Evolutionary conservation across 176 grass and related monocot species (phyloP).

Genomic region (Phragmites australis): DNA sequence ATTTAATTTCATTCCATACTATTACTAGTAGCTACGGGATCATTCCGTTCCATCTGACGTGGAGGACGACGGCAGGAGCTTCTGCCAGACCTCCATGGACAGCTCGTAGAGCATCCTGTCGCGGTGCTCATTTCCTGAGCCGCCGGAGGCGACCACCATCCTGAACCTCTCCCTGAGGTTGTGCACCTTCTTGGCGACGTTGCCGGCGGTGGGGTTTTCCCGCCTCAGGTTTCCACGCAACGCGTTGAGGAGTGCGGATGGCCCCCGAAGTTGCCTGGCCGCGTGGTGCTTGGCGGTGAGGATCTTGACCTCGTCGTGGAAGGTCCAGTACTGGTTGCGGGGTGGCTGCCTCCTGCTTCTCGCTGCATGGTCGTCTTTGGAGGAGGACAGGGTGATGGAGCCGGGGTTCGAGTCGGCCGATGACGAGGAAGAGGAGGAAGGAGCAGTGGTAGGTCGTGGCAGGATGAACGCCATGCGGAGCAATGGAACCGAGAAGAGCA

Average conservation of each 20-base stretch:
- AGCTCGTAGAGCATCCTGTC: background rate
- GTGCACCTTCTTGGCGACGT: background rate
- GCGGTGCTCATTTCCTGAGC: background rate
- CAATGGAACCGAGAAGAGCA: too few species aligned
- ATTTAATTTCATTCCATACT: too few species aligned
- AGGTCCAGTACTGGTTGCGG: background rate
- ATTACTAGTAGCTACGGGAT: too few species aligned
- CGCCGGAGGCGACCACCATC: background rate
- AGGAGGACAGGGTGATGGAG: background rate
- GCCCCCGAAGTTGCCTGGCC: background rate
- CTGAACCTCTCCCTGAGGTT: background rate
- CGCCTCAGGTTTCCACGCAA: background rate
- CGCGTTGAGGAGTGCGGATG: background rate
- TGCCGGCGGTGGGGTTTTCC: background rate
- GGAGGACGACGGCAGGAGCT: background rate
- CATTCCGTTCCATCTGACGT: too few species aligned
- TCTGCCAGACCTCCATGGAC: background rate
- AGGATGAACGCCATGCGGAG: too few species aligned
- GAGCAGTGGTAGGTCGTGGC: too few species aligned
- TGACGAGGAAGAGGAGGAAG: background rate
- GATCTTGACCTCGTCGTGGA: background rate
- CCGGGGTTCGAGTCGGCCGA: background rate
- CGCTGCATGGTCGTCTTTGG: background rate
- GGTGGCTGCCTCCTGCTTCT: background rate
- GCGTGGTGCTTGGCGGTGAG: background rate